Percentiles rank a stretch among this genome's conserved stretches.
These are phyloP conservation scores for Prunus mume DNA, from an alignment of 306 rosid genomes.

Conservation along the genomic window DNA sequence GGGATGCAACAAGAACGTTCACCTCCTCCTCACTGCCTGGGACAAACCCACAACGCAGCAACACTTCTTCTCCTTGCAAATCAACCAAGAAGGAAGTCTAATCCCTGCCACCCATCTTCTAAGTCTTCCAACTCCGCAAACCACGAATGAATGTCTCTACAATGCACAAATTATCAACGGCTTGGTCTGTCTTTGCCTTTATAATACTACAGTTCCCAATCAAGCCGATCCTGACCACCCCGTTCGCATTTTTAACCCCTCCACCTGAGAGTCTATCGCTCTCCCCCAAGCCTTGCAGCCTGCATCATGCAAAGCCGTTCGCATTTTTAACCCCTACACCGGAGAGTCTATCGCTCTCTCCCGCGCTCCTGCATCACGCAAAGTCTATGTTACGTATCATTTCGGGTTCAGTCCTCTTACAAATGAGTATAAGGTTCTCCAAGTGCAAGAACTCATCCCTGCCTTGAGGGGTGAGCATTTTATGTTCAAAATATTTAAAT, in stretches of 20 bases:
- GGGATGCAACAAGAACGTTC: not conserved
- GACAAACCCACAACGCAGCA: not conserved
- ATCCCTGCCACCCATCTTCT: not conserved
- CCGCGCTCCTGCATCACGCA: not conserved
- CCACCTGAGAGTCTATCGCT: not conserved
- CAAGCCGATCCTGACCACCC: not conserved
- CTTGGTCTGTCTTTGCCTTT: slow-evolving; percentile 1
- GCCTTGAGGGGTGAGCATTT: not conserved
- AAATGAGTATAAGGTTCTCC: slow-evolving; percentile 3
- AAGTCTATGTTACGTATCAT: not conserved
- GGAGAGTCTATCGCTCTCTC: not conserved
- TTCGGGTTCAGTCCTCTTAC: not conserved
- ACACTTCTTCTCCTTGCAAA: not conserved
- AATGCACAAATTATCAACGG: not conserved
- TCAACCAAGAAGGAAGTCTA: not conserved
- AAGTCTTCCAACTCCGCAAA: not conserved
- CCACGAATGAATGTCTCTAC: not conserved
- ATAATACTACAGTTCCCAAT: not conserved
- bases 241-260: not conserved
- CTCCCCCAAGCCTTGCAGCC: not conserved
- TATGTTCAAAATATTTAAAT: not conserved
- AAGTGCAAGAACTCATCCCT: not conserved
- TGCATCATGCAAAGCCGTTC: not conserved
- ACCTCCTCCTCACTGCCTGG: not conserved
- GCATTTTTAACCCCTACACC: not conserved